Evolutionary conservation across 2,329 filamentous ascomycete species (phyloP).

Genomic region (Didymella arachidicola): DNA sequence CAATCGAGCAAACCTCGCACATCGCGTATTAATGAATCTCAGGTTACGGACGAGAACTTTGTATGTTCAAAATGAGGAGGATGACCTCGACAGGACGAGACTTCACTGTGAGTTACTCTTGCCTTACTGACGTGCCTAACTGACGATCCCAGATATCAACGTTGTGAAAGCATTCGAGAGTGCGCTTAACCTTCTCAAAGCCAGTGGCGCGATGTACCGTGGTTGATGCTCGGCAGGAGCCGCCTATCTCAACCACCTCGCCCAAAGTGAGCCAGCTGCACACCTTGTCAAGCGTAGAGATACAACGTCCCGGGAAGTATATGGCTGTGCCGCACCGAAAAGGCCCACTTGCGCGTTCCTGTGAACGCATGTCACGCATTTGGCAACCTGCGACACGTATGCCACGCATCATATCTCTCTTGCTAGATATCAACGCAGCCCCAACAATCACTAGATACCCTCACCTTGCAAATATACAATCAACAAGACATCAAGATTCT

Average conservation of each 20-base stretch:
- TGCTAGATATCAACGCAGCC: not conserved
- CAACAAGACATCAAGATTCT: not conserved
- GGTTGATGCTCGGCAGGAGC: constrained; percentile 42
- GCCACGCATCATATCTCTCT: not conserved
- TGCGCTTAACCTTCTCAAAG: constrained; percentile 57
- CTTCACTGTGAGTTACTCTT: constrained; percentile 71
- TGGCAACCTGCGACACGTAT: not conserved
- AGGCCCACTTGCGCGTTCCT: constrained; percentile 1
- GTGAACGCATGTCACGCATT: not conserved
- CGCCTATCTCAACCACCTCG: constrained; percentile 29
- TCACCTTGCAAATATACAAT: not conserved
- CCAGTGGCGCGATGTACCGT: constrained; percentile 21
- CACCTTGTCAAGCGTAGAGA: not conserved
- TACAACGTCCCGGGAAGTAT: not conserved
- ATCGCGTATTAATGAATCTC: not conserved
- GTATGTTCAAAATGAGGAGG: constrained; percentile 78
- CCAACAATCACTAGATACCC: constrained; percentile 1
- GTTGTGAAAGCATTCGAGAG: constrained; percentile 59
- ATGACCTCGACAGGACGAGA: constrained; percentile 74
- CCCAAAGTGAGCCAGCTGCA: not conserved
- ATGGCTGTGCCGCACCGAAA: not conserved
- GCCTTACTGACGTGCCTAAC: not conserved
- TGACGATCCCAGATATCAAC: constrained; percentile 49
- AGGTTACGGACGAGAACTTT: constrained; percentile 81
- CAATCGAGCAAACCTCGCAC: not conserved